Conservation (phyloP, 805 yeast genomes). For the Metschnikowia baotianmanensis region DNA sequence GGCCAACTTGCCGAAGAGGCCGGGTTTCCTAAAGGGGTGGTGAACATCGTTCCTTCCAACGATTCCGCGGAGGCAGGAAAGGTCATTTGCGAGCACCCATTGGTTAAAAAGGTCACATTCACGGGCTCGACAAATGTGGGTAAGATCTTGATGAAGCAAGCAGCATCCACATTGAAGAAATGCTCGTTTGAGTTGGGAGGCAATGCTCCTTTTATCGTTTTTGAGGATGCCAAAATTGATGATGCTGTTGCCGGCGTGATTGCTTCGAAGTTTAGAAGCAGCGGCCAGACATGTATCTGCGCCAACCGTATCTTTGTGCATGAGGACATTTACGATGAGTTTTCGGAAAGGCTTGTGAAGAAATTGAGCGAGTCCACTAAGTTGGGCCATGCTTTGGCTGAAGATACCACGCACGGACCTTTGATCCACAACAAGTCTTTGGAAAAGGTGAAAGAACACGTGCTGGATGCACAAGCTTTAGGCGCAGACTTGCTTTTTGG, state of each 20-base stretch:
- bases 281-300: conserved; percentile 24
- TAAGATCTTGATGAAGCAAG: conserved; percentile 20
- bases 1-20: conserved; percentile 61
- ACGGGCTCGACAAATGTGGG: conserved; percentile 24
- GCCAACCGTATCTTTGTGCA: conserved; percentile 23
- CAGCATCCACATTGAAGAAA: conserved; percentile 19
- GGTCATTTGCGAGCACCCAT: conserved; percentile 43
- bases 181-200: conserved; percentile 23
- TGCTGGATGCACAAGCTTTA: conserved; percentile 60
- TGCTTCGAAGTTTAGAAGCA: conserved; percentile 20
- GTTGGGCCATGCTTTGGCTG: conserved; percentile 62
- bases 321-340: conserved; percentile 17
- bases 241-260: conserved; percentile 20
- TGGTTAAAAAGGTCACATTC: conserved; percentile 20
- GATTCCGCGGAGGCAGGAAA: conserved; percentile 49
- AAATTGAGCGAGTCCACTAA: conserved; percentile 29
- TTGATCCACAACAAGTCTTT: conserved; percentile 63
- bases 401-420: conserved; percentile 72
- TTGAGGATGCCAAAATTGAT: conserved; percentile 20
- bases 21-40: conserved; percentile 68
- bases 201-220: conserved; percentile 23
- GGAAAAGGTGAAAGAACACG: conserved; percentile 57
- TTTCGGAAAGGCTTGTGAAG: conserved; percentile 13
- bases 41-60: conserved; percentile 55
- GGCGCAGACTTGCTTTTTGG: conserved; percentile 68